Percentiles rank a stretch among this genome's conserved stretches.
phyloP scores from a whole-genome alignment of 2,329 filamentous ascomycete genomes.

The Phaeosphaeriaceae sp. region DNA sequence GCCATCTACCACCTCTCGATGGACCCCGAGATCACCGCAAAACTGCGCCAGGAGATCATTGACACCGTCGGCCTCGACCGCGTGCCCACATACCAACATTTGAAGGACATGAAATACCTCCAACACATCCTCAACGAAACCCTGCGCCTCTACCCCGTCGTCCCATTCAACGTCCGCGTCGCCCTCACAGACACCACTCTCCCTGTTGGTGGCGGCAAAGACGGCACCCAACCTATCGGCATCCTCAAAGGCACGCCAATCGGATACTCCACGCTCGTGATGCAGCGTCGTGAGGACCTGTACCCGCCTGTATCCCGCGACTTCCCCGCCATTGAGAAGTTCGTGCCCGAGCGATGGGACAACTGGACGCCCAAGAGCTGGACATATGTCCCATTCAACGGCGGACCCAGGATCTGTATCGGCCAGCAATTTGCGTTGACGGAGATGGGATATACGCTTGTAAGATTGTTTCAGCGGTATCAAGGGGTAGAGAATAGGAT shows the following conservation, averaged over 20 bases:
- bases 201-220: constrained; percentile 57
- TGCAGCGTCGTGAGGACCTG: constrained; percentile 60
- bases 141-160: constrained; percentile 58
- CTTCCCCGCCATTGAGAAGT: constrained; percentile 53
- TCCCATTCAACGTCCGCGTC: constrained; percentile 59
- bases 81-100: constrained; percentile 74
- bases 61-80: constrained; percentile 69
- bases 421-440: constrained; percentile 61
- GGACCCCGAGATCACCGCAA: constrained; percentile 71
- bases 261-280: constrained; percentile 56
- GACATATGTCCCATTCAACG: constrained; percentile 60
- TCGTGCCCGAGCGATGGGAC: constrained; percentile 61
- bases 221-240: constrained; percentile 55
- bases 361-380: constrained; percentile 58
- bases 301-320: constrained; percentile 51
- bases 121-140: constrained; percentile 47
- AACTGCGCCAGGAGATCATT: constrained; percentile 77
- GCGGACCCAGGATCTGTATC: constrained; percentile 59
- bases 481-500: constrained; percentile 52
- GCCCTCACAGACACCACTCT: constrained; percentile 58
- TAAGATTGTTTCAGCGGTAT: constrained; percentile 56
- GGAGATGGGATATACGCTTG: constrained; percentile 59
- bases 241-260: constrained; percentile 55
- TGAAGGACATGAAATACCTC: constrained; percentile 86
- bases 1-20: constrained; percentile 81